These are phyloP conservation scores for Amanita brunnescens DNA, from an alignment of 768 basidiomycete species.

Conservation along the genomic window DNA sequence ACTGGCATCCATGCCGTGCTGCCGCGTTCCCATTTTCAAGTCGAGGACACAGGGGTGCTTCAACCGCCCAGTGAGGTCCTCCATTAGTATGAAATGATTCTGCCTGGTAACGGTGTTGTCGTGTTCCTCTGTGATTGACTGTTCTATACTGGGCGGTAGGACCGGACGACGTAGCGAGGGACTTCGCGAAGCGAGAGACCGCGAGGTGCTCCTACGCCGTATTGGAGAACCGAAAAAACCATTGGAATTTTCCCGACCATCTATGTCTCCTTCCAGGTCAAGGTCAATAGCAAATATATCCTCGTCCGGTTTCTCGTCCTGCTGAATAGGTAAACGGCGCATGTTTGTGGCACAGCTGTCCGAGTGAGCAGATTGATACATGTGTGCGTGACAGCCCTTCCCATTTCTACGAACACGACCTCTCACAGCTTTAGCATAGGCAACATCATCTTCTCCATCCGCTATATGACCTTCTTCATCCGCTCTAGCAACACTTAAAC, in stretches of 20 bases:
- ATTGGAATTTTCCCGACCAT: slow-evolving; percentile 3
- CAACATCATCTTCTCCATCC: slow-evolving; percentile 19
- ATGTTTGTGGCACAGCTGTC: slow-evolving; percentile 29
- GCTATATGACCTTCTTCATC: slow-evolving; percentile 46
- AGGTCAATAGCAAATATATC: slow-evolving; percentile 38
- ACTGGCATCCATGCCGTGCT: slow-evolving; percentile 95
- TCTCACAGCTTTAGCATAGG: slow-evolving; percentile 16
- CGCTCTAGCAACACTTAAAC: slow-evolving; percentile 28
- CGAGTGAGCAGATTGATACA: slow-evolving; percentile 31
- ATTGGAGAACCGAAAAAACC: slow-evolving; percentile 23
- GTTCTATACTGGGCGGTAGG: slow-evolving; percentile 18
- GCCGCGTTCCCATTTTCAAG: slow-evolving; percentile 99
- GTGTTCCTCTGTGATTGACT: slow-evolving; percentile 26
- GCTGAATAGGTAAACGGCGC: slow-evolving; percentile 61
- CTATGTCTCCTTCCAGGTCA: slow-evolving; percentile 15
- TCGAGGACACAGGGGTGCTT: slow-evolving; percentile 94
- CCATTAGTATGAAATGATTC: slow-evolving; percentile 98
- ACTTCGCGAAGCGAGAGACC: slow-evolving; percentile 28
- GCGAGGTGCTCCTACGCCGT: slow-evolving; percentile 37
- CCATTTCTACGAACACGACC: slow-evolving; percentile 22
- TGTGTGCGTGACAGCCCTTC: slow-evolving; percentile 35
- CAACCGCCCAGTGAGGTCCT: slow-evolving; percentile 89
- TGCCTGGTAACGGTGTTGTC: slow-evolving; percentile 64
- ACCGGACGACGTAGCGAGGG: slow-evolving; percentile 16
- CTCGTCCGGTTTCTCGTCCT: slow-evolving; percentile 19